phyloP scores from a whole-genome alignment of 1,284 basidiomycete genomes.

The Neonothopanus nambi region DNA sequence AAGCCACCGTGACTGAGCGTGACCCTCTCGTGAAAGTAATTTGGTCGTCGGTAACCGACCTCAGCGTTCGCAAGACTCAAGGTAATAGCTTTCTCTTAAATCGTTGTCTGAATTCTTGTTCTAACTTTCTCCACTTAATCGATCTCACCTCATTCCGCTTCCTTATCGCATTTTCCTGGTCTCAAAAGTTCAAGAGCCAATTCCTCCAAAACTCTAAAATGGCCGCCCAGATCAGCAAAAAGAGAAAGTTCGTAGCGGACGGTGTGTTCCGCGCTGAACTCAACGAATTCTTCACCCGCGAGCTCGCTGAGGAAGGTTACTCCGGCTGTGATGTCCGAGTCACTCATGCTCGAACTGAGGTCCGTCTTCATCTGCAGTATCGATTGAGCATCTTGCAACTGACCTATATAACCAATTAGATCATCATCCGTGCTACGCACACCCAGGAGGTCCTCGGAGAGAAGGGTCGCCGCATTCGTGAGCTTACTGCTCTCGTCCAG shows the following conservation, averaged over 20 bases:
- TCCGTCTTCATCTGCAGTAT: slow-evolving; percentile 31
- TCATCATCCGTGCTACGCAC: slow-evolving; percentile 99
- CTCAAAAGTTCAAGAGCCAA: slow-evolving; percentile 16
- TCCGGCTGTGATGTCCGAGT: slow-evolving; percentile 99
- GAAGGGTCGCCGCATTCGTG: slow-evolving; percentile 99
- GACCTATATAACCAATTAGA: slow-evolving; percentile 47
- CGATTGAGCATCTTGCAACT: slow-evolving; percentile 4
- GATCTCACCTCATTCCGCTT: slow-evolving; percentile 10
- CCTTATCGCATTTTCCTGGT: slow-evolving; percentile 1
- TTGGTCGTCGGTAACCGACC: background rate
- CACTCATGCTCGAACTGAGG: slow-evolving; percentile 98
- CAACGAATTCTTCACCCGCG: slow-evolving; percentile 98
- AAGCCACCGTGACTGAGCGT: background rate
- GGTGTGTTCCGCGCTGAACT: slow-evolving; percentile 98
- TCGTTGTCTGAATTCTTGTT: background rate
- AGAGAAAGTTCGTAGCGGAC: slow-evolving; percentile 98
- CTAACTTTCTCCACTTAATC: slow-evolving; percentile 20
- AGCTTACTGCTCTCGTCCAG: slow-evolving; percentile 97
- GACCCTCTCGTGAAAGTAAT: background rate
- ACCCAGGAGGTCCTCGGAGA: slow-evolving; percentile 99
- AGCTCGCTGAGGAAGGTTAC: slow-evolving; percentile 99
- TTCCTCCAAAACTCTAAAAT: slow-evolving; percentile 49
- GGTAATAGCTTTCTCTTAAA: background rate
- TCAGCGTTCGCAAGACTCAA: background rate
- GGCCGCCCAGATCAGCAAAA: slow-evolving; percentile 90